Percentiles rank a stretch among this genome's conserved stretches.
These are phyloP conservation scores for Ophiostoma perfectum DNA, from an alignment of 2,329 filamentous ascomycete genomes.

Conservation along the genomic window DNA sequence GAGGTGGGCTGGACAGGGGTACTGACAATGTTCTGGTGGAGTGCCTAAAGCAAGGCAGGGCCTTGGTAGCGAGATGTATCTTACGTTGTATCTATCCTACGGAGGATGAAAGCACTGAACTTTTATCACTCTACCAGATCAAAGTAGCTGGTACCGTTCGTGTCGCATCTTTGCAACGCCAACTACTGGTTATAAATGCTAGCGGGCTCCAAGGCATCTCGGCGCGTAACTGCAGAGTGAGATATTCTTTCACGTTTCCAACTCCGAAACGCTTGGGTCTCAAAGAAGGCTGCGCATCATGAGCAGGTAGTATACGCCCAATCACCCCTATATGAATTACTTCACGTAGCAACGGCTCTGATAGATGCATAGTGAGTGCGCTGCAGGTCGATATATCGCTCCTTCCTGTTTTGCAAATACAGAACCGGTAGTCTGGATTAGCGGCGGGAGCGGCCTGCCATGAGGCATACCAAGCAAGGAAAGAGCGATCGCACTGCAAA, in stretches of 20 bases:
- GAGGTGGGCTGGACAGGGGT: background rate
- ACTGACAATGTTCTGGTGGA: background rate
- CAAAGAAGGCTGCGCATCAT: too few relatives aligned
- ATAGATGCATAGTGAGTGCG: background rate
- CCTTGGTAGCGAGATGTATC: background rate
- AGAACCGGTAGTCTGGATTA: constrained; percentile 3
- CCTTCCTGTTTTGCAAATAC: background rate
- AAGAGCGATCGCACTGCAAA: background rate
- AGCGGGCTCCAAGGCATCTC: too few relatives aligned
- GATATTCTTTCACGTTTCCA: too few relatives aligned
- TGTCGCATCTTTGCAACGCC: too few relatives aligned
- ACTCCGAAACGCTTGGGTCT: too few relatives aligned
- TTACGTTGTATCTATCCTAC: too few relatives aligned
- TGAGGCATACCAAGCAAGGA: background rate
- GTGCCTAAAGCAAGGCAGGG: background rate
- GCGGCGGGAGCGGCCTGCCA: constrained; percentile 3
- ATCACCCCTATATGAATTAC: background rate
- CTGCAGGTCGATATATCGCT: background rate
- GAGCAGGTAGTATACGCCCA: background rate
- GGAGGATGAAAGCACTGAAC: background rate
- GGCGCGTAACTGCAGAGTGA: too few relatives aligned
- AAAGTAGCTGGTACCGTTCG: too few relatives aligned
- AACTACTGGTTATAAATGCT: too few relatives aligned
- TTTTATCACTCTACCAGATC: too few relatives aligned
- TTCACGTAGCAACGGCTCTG: background rate